phyloP scores from a whole-genome alignment of 148 eudicot genomes.

The Camellia japonica region DNA sequence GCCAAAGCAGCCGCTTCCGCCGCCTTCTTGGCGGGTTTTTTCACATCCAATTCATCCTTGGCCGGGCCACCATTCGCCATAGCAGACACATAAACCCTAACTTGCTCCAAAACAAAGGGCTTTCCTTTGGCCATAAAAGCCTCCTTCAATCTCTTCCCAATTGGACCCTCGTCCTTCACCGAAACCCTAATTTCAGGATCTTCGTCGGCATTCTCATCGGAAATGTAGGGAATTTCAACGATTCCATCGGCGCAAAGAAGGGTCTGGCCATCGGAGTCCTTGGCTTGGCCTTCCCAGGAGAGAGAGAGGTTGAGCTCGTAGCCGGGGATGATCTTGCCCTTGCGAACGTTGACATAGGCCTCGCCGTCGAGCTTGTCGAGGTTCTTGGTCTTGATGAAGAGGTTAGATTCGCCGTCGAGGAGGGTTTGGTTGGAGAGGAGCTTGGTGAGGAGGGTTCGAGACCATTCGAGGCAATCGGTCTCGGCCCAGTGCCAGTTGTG shows the following conservation, averaged over 20 bases:
- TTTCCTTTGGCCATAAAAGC: conserved; percentile 64
- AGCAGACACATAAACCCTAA: conserved; percentile 66
- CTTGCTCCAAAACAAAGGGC: conserved; percentile 48
- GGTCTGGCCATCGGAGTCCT: conserved; percentile 35
- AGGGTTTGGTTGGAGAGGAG: conserved; percentile 49
- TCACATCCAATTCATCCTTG: conserved; percentile 68
- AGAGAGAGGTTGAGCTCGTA: conserved; percentile 62
- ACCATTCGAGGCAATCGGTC: conserved; percentile 86
- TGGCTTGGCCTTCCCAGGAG: conserved; percentile 66
- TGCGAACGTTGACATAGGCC: conserved; percentile 84
- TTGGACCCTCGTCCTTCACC: conserved; percentile 54
- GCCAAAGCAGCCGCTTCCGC: conserved; percentile 18
- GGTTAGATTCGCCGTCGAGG: conserved; percentile 54
- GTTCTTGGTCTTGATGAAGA: conserved; percentile 36
- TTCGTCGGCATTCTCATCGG: conserved; percentile 85
- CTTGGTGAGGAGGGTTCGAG: conserved; percentile 39
- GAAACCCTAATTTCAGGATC: conserved; percentile 62
- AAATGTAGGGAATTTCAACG: conserved; percentile 71
- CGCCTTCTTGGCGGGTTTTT: conserved; percentile 36
- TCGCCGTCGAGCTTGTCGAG: conserved; percentile 68
- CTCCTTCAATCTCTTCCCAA: conserved; percentile 60
- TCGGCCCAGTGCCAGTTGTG: conserved; percentile 99
- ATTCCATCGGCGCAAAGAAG: conserved; percentile 39
- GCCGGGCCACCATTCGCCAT: conserved; percentile 94
- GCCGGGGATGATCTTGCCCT: conserved; percentile 92